A percentile compares a stretch with the other conserved stretches of the same genome.
These are phyloP conservation scores for Mariannaea elegans DNA, from an alignment of 2,329 filamentous ascomycete species.

Conservation along the genomic window DNA sequence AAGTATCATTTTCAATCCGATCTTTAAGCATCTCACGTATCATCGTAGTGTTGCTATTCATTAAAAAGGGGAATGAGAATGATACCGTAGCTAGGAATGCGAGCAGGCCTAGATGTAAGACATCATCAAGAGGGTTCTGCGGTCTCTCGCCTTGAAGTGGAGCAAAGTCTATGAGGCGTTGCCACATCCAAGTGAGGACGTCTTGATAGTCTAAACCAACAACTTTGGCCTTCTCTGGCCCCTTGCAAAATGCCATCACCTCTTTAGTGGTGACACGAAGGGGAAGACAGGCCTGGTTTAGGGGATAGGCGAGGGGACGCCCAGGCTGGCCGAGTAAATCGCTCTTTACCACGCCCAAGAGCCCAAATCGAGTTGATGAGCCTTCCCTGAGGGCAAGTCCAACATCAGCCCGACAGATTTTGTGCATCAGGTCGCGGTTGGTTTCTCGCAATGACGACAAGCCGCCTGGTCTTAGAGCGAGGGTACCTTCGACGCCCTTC, in stretches of 20 bases:
- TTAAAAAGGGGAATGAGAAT: constrained; percentile 15
- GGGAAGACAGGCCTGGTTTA: constrained; percentile 14
- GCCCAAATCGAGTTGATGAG: constrained; percentile 24
- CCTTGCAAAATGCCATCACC: constrained; percentile 17
- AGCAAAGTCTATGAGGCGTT: constrained; percentile 25
- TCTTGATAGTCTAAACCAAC: constrained; percentile 25
- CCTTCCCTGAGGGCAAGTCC: constrained; percentile 17
- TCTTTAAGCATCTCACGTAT: constrained; percentile 19
- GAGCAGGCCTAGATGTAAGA: constrained; percentile 23
- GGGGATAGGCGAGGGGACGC: background rate
- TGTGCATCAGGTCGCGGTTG: constrained; percentile 23
- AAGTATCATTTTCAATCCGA: background rate
- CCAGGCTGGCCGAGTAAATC: background rate
- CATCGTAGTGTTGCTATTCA: constrained; percentile 3
- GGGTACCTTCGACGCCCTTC: constrained; percentile 18
- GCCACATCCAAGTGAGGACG: constrained; percentile 25
- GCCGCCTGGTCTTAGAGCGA: constrained; percentile 5
- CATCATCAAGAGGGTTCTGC: constrained; percentile 18
- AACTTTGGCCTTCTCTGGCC: constrained; percentile 17
- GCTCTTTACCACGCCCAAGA: constrained; percentile 7
- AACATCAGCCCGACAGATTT: constrained; percentile 29
- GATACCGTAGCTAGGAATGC: constrained; percentile 25
- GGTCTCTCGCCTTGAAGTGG: constrained; percentile 16
- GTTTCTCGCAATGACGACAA: constrained; percentile 12
- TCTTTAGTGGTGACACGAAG: constrained; percentile 15